Evolutionary conservation across 108 stramenopile genomes (phyloP).

Genomic region (Fistulifera pelliculosa): DNA sequence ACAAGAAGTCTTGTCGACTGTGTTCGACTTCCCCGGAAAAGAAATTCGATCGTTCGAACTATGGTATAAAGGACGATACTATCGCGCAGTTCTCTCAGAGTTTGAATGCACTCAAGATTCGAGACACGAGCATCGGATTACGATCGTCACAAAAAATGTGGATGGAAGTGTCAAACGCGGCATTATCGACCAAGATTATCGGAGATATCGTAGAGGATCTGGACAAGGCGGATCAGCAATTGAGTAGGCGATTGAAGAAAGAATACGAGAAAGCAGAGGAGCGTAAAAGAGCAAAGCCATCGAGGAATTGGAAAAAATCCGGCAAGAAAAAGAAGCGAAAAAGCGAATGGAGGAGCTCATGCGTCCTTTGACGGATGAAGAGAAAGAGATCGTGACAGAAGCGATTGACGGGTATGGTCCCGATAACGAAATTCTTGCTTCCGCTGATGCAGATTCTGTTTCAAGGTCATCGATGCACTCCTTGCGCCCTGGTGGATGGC

Average conservation of each 20-base stretch:
- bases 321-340: conserved; percentile 38
- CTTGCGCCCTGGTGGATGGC: conserved; percentile 76
- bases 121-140: neutral
- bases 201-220: neutral
- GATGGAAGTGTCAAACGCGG: conserved; percentile 2
- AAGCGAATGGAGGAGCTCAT: conserved; percentile 43
- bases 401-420: conserved; percentile 49
- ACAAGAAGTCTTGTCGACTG: conserved; percentile 14
- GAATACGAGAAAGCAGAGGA: too few species aligned
- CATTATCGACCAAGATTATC: neutral
- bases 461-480: conserved; percentile 51
- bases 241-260: neutral
- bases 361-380: conserved; percentile 54
- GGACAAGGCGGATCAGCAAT: neutral
- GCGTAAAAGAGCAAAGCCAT: too few species aligned
- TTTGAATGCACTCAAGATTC: neutral
- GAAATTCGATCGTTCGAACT: neutral
- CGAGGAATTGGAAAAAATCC: conserved; percentile 20
- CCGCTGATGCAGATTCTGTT: conserved; percentile 58
- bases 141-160: neutral
- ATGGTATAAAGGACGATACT: neutral
- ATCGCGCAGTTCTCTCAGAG: neutral
- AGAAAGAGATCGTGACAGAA: conserved; percentile 36
- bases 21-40: conserved; percentile 16
- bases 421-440: conserved; percentile 40